Base-by-base conservation (phyloP, 164 flowering plant genomes). In the Macadamia tetraphylla region DNA sequence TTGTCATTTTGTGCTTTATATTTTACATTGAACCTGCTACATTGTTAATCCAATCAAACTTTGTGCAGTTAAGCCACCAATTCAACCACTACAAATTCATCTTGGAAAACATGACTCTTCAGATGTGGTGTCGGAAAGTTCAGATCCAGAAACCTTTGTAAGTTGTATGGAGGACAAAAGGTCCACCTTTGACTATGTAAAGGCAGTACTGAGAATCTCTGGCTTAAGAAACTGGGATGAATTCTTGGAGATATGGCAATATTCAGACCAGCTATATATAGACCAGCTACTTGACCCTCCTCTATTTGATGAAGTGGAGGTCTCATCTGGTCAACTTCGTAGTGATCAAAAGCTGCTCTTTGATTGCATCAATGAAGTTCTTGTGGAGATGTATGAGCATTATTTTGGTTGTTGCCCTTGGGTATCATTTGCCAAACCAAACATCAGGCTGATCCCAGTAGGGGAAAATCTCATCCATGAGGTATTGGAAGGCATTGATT, bases 361-460 rank as follows among this genome's bases (percentile, higher is more conserved):
- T 67, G 97, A 94, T 64, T 84, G 87, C 56, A 71, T 84, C 31
- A 85, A 89, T 70, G 92, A 94, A 73, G 86, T 86, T 75, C 92
- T 92, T 12, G 11, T 73, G 59, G 97, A 86, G 74, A 61, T 85
- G 52, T 82, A 80, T 51, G 73, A 73, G 52, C 70, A 64, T 30
- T 72, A 77, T 68, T 83, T 82, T 67, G 86, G 86, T 56, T 74
- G 75, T 72, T 73, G 71, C 23, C 81, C 85, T 12, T 79, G 85
- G 79, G 69, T 81, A 43, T 83, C 90, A 62, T 82, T 68, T 74
- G 77, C 55, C 35, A 84, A 76, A 29, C 78, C 80, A 14, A 77
- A 65, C 64, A 76, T 84, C 62, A 78, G 77, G 53, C 85, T 84
- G 40, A 52, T 78, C n/a, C 87, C 90, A 3, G 65, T 66, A 40